Percentiles rank a stretch among this genome's conserved stretches.
Evolutionary conservation across 2,329 filamentous ascomycete genomes (phyloP).

Genomic region (Triangularia verruculosa): DNA sequence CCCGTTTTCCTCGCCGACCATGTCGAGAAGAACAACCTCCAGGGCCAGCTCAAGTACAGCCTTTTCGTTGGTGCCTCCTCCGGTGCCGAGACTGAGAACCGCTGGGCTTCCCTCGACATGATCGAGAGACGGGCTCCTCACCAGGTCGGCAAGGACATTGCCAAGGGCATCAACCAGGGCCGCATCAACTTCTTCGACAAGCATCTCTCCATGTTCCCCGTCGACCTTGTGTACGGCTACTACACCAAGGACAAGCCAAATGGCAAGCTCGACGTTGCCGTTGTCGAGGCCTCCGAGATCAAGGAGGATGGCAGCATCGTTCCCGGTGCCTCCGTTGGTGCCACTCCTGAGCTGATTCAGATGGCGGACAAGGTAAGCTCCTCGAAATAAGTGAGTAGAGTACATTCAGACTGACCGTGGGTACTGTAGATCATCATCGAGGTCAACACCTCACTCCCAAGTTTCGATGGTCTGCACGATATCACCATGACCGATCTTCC

Average conservation of each 20-base stretch:
- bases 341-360: constrained; percentile 80
- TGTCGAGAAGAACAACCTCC: constrained; percentile 80
- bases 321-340: constrained; percentile 80
- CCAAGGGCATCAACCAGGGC: constrained; percentile 86
- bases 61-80: constrained; percentile 89
- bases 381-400: background rate
- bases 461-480: constrained; percentile 84
- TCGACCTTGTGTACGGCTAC: constrained; percentile 75
- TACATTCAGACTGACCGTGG: constrained; percentile 22
- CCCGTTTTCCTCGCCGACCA: constrained; percentile 82
- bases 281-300: constrained; percentile 83
- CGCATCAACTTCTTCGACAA: constrained; percentile 92
- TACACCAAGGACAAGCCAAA: constrained; percentile 78
- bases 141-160: constrained; percentile 86
- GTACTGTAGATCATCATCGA: constrained; percentile 69
- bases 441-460: constrained; percentile 82
- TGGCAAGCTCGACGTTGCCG: constrained; percentile 75
- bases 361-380: constrained; percentile 69
- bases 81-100: constrained; percentile 84
- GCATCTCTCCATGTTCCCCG: constrained; percentile 88
- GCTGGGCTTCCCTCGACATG: constrained; percentile 88
- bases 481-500: constrained; percentile 87
- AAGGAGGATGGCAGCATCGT: constrained; percentile 87
- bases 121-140: constrained; percentile 81
- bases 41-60: constrained; percentile 81